phyloP scores from a whole-genome alignment of 2,329 filamentous ascomycete species.

The Aspergillus texensis region DNA sequence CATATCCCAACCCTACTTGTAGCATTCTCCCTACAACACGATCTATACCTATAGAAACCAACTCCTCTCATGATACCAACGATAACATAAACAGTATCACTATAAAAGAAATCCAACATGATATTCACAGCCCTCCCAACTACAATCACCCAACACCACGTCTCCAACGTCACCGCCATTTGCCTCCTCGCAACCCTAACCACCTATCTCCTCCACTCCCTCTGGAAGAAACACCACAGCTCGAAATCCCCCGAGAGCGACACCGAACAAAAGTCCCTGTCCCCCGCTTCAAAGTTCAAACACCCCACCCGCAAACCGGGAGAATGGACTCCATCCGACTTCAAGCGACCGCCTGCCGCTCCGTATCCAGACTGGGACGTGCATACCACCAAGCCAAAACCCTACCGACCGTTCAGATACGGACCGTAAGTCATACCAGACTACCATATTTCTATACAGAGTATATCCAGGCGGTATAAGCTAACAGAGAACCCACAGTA shows the following conservation, averaged over 20 bases:
- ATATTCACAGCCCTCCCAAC: neutral
- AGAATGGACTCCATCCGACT: conserved; percentile 62
- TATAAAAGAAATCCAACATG: neutral
- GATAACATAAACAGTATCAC: neutral
- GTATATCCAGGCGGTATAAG: neutral
- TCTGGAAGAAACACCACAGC: neutral
- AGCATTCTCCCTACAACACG: neutral
- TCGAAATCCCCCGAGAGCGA: conserved; percentile 2
- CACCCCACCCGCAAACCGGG: conserved; percentile 47
- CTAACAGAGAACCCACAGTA: conserved; percentile 36
- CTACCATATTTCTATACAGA: neutral
- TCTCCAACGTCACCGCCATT: conserved; percentile 33
- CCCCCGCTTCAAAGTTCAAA: conserved; percentile 31
- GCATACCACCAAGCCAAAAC: conserved; percentile 68
- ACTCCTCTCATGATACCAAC: neutral
- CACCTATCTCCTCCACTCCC: conserved; percentile 29
- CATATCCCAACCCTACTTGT: neutral
- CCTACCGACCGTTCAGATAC: conserved; percentile 77
- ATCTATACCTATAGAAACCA: neutral
- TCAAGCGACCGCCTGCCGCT: conserved; percentile 60
- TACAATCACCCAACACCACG: conserved; percentile 13
- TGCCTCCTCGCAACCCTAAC: conserved; percentile 34
- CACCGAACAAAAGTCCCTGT: conserved; percentile 46
- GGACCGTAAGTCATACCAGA: conserved; percentile 56
- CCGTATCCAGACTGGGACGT: conserved; percentile 72